Base-by-base conservation (phyloP, 2,329 filamentous ascomycete genomes). In the Aurifilum marmelostoma region DNA sequence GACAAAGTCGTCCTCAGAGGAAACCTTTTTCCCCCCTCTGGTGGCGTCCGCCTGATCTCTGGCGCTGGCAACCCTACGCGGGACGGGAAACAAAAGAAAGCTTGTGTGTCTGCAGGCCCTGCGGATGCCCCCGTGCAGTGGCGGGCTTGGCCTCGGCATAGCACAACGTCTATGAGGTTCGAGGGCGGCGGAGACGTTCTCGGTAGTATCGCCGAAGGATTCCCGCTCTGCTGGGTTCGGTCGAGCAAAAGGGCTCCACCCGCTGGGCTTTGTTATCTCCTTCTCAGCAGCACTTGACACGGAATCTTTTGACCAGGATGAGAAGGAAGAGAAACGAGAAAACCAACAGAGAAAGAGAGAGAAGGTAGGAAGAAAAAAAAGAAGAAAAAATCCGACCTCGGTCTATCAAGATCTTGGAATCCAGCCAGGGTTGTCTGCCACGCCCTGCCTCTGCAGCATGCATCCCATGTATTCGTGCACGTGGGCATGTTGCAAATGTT, bases 81-180 rank as follows among this genome's bases (percentile, higher is more conserved):
- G 52, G 52, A 32, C 52, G 27, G 50, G 6, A 29, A 56, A 32
- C 4, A 18, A 32, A 16, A 56, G 21, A 56, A 56, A 18, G 52
- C 52, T 56, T 56, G 52, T n/a, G n/a, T n/a, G 27, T 56, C 12
- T 29, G 24, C 2, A 29, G 52, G 52, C 27, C 52, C 52, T 56
- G 52, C 52, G 27, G 52, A 29, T 29, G 52, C 24, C 27, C 52
- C 52, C 14, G 24, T 27, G 27, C 27, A 47, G n/a, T 56, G 24
- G 52, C 24, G 52, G n/a, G 7, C 52, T 56, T 56, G 52, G 52
- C 52, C 52, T 56, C 14, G 52, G 50, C 50, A 54, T 54, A 54
- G n/a, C n/a, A 16, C 50, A 27, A 52, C 11, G 8, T 52, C 3
- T 24, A 9, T 1, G 3, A 54, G 50, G n/a, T 11, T 27, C 12